Evolutionary conservation across 2,329 filamentous ascomycete genomes (phyloP), one percentile per base, ranked within the genome.

Genomic region (Aspergillus carbonarius): DNA sequence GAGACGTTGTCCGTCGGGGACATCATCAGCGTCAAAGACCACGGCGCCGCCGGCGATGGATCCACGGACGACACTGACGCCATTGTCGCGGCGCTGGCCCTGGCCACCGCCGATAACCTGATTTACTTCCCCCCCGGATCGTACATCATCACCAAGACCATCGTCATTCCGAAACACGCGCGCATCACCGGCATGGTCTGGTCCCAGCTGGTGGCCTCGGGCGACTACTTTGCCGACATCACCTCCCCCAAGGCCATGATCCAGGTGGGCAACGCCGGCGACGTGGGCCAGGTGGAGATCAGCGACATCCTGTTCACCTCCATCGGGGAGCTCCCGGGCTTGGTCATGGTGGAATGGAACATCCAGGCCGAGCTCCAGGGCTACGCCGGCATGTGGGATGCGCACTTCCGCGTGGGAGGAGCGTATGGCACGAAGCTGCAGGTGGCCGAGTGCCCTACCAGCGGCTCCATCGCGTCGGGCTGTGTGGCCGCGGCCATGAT

Each of bases 101-200:
- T 17, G 3, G 50, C 66, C 42, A 72, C 74, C 34, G 69, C 70
- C 1, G 65, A 59, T 1, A 71, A 72, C 59, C 62, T 74, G 23
- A 71, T 66, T 18, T 74, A 68, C 34, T 68, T 74, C 54, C 72
- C 72, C 3, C 68, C 66, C 13, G 71, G 72, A 30, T 65, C 70
- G 0, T 74, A 83, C 60, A 66, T 79, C 6, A 77, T 82, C 12
- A 76, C 71, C 1, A 71, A 77, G 34, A 83, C 81, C 0, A 65
- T 83, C 23, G 65, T 70, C n/a, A 68, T 83, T 27, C 81, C 81
- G 0, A 68, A 74, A 5, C 77, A 80, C 13, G 80, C 81, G 2
- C 76, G 78, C 2, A 79, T 87, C 35, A 74, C 83, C 6, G 85
- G 85, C 30, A 81, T 85, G 67, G 81, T 78, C 1, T 84, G 82